Percentiles rank a stretch among this genome's conserved stretches.
Evolutionary conservation across 2,329 filamentous ascomycete species (phyloP).

Genomic region (Colletotrichum simmondsii): DNA sequence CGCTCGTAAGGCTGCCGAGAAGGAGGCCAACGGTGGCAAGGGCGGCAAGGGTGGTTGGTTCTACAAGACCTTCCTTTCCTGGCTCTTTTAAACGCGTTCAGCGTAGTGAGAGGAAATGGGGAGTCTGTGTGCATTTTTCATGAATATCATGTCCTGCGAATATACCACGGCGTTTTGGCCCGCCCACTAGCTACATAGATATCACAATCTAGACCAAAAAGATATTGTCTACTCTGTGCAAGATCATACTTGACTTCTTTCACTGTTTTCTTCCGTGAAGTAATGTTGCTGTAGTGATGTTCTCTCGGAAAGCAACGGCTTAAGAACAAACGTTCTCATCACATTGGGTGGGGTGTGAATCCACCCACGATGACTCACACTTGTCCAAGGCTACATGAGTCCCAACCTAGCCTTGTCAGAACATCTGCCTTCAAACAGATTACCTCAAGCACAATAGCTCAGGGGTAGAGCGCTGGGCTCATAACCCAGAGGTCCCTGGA

Average conservation of each 20-base stretch:
- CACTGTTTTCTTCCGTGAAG: not conserved
- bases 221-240: not conserved
- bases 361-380: conserved; percentile 12
- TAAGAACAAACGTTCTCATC: not conserved
- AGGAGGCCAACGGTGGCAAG: conserved; percentile 38
- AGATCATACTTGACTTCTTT: too few species aligned
- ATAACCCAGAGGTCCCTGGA: conserved; percentile 36
- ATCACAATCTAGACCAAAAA: conserved; percentile 28
- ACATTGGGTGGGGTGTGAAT: not conserved
- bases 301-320: conserved; percentile 15
- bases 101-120: not conserved
- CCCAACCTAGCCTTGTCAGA: rapidly evolving
- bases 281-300: not conserved
- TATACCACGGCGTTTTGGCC: conserved; percentile 33
- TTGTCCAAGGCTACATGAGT: rapidly evolving
- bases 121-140: conserved; percentile 2
- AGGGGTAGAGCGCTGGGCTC: conserved; percentile 36
- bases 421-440: not conserved
- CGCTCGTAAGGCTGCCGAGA: conserved; percentile 57
- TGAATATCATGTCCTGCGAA: conserved; percentile 32
- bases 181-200: conserved; percentile 27
- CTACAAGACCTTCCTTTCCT: conserved; percentile 39
- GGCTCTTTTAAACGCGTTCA: conserved; percentile 34
- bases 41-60: conserved; percentile 40
- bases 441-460: conserved; percentile 30